Evolutionary conservation across 2,329 filamentous ascomycete species (phyloP), one percentile per base, ranked within the genome.

Genomic region (Paraphaeosphaeria sporulosa): DNA sequence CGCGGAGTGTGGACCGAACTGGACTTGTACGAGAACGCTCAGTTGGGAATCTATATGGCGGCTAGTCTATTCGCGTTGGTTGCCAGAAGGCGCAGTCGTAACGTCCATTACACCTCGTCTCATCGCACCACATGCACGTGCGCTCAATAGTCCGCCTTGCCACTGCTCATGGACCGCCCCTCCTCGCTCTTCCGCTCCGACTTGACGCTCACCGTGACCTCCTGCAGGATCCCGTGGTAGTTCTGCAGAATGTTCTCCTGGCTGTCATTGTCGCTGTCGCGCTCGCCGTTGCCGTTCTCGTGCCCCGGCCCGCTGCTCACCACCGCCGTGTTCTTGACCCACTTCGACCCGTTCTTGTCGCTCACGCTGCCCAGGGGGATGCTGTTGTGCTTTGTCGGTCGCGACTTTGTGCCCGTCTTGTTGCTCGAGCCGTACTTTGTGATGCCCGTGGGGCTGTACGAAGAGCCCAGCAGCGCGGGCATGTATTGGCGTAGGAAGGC

Each of bases 211-310:
- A 52, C 50, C 2, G 50, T 52, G 13, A 52, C 50, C 27, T 52
- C 50, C 23, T 52, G 50, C 17, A 52, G 27, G 13, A 52, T 52
- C 1, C 50, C 50, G 19, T 52, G 50, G 42, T 52, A 52, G 34
- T 19, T 42, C 6, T 47, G 44, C 23, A 42, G 23, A 12, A 52
- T 52, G 23, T 52, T 52, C 21, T 52, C 50, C 23, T 52, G 50
- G 23, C 50, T 52, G 6, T 23, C 50, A 8, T 30, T 42, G 17
- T 42, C 36, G 15, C 50, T 52, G 12, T 44, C 42, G 7, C 42
- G 9, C 7, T 44, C 42, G 23, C 50, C 13, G 15, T 52, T 23
- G 3, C 47, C 17, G 15, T 19, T 34, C n/a, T 36, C 32, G 25
- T n/a, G 21, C 48, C n/a, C 32, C n/a, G 21, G 32, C 47, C 48